Base-by-base conservation (phyloP, 352 stramenopile species). In the Phytopythium mirpurense region DNA sequence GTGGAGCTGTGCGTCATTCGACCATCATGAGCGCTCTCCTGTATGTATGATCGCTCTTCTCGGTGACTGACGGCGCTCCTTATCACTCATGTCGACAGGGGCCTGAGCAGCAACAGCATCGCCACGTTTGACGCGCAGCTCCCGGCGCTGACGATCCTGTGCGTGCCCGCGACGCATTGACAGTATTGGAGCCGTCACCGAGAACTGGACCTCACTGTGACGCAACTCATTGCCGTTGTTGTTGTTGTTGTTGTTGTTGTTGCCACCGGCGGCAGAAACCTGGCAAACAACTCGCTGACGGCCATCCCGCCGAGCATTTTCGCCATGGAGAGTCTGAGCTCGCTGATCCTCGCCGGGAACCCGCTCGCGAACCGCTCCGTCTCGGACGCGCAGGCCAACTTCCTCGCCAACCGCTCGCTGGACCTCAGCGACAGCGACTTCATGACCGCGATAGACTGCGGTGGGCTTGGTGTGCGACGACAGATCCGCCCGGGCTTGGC, bases 321-420 rank as follows among this genome's bases (percentile, higher is more conserved):
- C 9, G 23, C 16, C 7, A 46, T 26, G 19, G 8, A 29, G 12
- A 14, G 4, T 21, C 40, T n/a, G n/a, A n/a, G n/a, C n/a, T n/a
- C n/a, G n/a, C n/a, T n/a, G n/a, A n/a, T n/a, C n/a, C 41, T 47
- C 23, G 41, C 41, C 8, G 41, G 41, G 16, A 47, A 47, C 23
- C 23, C 23, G 23, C 24, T 47, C 1, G 3, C 32, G 14, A 47
- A 5, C 5, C 41, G 12, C 11, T n/a, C 21, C 15, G 19, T 47
- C 12, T 34, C 41, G 23, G 14, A n/a, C 41, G 11, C 24, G 12
- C 23, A 47, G 8, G 41, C 24, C 5, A 47, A 29, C 14, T 47
- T 34, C 24, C 41, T 47, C 41, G 0, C 41, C 23, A 21, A 34
- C 12, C 12, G 5, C 41, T 19, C 21, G 23, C 24, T 34, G 14